Base-by-base conservation (phyloP, 306 rosid species). In the Trichosanthes truncata region DNA sequence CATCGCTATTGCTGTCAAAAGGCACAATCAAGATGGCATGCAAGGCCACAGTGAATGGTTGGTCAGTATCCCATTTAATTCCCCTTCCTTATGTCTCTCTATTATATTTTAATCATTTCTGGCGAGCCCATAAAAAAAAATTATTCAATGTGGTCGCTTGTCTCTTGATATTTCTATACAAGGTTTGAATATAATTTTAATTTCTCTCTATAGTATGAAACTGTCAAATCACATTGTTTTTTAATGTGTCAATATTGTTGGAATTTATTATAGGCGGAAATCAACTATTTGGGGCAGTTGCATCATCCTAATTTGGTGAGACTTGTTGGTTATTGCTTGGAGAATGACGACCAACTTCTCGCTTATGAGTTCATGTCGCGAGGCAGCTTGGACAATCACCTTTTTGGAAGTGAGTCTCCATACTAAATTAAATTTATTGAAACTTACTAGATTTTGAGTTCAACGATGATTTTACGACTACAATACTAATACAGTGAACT, bases 311-410 rank as follows among this genome's bases (percentile, higher is more conserved):
- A 95, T 84, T 96, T 95, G 41, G 99, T 95, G 86, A 93, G 78
- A 84, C 68, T 95, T 81, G 62, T 93, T 7, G 99, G 97, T 72
- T 93, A 91, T 85, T 95, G 99, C 93, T 84, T 91, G 57, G 97
- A 95, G 85, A 92, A 95, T 78, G 97, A 95, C 17, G 94, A 95
- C 1, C 85, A 95, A 53, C 92, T 95, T 79, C 82, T 95, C 80
- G 97, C 89, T 11, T 95, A 95, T 35, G 99, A 95, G 78, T 95
- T 88, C 79, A 80, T 95, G 96, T 53, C 93, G 45, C 88, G 88
- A 46, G 88, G 96, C 3, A 95, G 99, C 85, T 89, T 95, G 92
- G 99, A 95, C 36, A 95, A 95, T 83, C 99, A 95, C 79, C 81
- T 95, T 8, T 93, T 95, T 80, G 89, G 99, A 77, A 89, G 99